phyloP scores from a whole-genome alignment of 352 stramenopile genomes.

The Globisporangium irregulare region DNA sequence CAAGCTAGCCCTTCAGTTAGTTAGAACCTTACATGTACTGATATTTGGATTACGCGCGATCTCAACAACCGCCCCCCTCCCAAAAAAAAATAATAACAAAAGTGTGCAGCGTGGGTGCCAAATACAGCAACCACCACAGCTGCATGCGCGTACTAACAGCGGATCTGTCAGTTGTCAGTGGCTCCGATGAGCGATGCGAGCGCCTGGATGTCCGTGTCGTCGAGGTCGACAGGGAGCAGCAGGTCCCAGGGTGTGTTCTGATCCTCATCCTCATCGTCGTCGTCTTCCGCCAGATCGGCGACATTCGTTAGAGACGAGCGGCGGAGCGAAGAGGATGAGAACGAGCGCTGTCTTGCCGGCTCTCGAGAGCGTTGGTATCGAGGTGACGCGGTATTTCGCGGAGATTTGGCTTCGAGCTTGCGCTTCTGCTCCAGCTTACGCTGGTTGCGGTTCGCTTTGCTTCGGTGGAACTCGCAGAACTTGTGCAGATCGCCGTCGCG shows the following conservation, averaged over 20 bases:
- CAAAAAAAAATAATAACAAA: background rate
- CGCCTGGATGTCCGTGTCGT: conserved; percentile 16
- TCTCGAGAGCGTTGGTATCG: conserved; percentile 8
- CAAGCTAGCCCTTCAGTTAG: background rate
- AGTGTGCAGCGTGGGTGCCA: background rate
- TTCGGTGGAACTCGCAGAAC: conserved; percentile 34
- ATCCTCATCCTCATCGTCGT: background rate
- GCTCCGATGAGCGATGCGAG: conserved; percentile 9
- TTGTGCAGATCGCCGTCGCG: conserved; percentile 33
- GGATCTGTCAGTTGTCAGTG: background rate
- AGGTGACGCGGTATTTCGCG: background rate
- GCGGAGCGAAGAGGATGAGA: background rate
- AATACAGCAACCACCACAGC: background rate
- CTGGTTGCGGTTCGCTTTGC: conserved; percentile 40
- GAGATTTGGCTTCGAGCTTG: conserved; percentile 15
- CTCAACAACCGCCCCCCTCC: too few species aligned
- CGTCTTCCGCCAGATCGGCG: background rate
- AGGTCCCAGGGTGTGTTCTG: conserved; percentile 7
- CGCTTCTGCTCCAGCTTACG: conserved; percentile 32
- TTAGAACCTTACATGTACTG: background rate
- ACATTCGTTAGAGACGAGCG: conserved; percentile 6
- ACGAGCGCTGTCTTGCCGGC: background rate
- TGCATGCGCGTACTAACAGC: background rate
- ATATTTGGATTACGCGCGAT: background rate
- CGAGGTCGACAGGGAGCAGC: conserved; percentile 12